Conservation (phyloP, 2,329 filamentous ascomycete species). For the Aspergillus sp. region DNA sequence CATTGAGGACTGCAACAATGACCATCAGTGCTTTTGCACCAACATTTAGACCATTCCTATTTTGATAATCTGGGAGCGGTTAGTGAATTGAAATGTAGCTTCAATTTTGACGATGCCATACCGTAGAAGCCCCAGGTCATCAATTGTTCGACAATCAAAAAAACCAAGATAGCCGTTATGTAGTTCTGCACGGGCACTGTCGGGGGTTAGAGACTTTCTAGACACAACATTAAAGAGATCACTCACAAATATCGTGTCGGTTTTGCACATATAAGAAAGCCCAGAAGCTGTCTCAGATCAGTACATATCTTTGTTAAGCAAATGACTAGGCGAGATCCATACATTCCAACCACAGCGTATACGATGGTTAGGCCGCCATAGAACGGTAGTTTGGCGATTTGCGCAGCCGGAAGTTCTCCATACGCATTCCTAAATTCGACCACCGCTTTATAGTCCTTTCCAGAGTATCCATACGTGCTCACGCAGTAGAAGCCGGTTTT, state of each 20-base stretch:
- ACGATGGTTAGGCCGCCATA: conserved; percentile 93
- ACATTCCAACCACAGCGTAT: conserved; percentile 80
- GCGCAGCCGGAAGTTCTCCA: conserved; percentile 89
- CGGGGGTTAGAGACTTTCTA: conserved; percentile 8
- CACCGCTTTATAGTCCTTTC: conserved; percentile 71
- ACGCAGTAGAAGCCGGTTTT: conserved; percentile 98
- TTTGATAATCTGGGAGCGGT: conserved; percentile 74
- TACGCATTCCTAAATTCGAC: conserved; percentile 95
- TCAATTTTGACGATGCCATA: conserved; percentile 38
- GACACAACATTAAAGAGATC: neutral
- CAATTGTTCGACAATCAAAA: conserved; percentile 92
- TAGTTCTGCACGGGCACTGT: conserved; percentile 95
- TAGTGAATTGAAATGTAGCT: conserved; percentile 25
- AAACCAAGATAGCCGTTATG: conserved; percentile 93
- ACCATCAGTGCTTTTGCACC: conserved; percentile 85
- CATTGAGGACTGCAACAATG: conserved; percentile 88
- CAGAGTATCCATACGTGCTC: conserved; percentile 69
- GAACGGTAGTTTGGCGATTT: conserved; percentile 96
- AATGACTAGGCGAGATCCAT: conserved; percentile 32
- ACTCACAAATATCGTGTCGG: conserved; percentile 78
- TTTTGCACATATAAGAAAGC: conserved; percentile 94
- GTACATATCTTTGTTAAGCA: conserved; percentile 4
- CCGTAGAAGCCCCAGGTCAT: conserved; percentile 99
- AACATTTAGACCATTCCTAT: conserved; percentile 79
- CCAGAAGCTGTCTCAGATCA: conserved; percentile 67